phyloP scores from a whole-genome alignment of 768 basidiomycete genomes.

The Termitomyces sp. region DNA sequence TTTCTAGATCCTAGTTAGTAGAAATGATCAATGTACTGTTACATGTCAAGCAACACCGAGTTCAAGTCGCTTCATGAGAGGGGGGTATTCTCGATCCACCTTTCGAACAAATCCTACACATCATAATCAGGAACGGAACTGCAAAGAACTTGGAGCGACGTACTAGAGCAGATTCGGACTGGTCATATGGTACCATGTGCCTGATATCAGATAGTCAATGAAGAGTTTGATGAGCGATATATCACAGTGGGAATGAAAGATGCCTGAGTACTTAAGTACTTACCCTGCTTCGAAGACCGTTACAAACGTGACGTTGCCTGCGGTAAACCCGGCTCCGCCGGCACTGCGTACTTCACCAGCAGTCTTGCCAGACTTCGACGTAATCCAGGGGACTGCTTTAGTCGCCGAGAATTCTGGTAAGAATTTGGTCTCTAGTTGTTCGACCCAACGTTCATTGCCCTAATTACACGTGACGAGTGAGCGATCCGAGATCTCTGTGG shows the following conservation, averaged over 20 bases:
- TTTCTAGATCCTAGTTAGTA: neutral
- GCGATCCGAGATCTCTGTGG: neutral
- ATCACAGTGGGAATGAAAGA: neutral
- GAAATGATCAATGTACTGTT: neutral
- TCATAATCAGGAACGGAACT: slow-evolving; percentile 1
- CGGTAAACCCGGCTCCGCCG: slow-evolving; percentile 58
- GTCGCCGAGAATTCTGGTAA: slow-evolving; percentile 55
- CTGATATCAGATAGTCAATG: slow-evolving; percentile 33
- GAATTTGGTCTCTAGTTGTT: slow-evolving; percentile 60
- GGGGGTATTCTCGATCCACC: slow-evolving; percentile 58
- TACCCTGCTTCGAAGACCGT: slow-evolving; percentile 79
- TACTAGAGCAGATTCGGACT: slow-evolving; percentile 83
- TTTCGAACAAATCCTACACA: slow-evolving; percentile 54
- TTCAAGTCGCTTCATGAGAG: slow-evolving; percentile 24
- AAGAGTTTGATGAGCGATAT: neutral
- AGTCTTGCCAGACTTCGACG: slow-evolving; percentile 45
- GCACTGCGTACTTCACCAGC: slow-evolving; percentile 74
- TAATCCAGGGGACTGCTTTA: slow-evolving; percentile 55
- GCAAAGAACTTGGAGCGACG: slow-evolving; percentile 21
- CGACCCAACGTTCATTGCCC: slow-evolving; percentile 81
- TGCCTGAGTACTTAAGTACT: too few relatives aligned
- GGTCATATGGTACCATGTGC: slow-evolving; percentile 90
- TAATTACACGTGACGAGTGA: slow-evolving; percentile 20
- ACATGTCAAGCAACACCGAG: neutral
- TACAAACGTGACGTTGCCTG: slow-evolving; percentile 87